Conservation (phyloP, 73 alveolate genomes). For the Blepharisma japonicum region DNA sequence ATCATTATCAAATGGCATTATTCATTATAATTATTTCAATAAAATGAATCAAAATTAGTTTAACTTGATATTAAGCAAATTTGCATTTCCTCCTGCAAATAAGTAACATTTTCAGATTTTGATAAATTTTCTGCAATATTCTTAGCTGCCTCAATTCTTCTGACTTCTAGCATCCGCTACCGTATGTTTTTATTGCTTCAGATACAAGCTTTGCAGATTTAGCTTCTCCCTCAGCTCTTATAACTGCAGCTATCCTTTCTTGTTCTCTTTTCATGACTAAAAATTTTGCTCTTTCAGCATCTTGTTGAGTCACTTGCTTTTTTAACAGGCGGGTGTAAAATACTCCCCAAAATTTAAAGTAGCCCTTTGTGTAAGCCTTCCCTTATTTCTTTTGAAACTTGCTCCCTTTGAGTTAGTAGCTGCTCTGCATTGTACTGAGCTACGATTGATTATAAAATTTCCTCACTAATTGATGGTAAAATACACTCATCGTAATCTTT, state of each 20-base stretch:
- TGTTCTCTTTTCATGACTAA: conserved; percentile 33
- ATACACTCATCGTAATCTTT: conserved; percentile 82
- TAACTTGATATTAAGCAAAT: too few species aligned
- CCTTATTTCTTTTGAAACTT: conserved; percentile 50
- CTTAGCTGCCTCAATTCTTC: conserved; percentile 52
- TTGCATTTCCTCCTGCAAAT: background rate
- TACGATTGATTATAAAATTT: conserved; percentile 58
- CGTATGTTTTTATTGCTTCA: conserved; percentile 40
- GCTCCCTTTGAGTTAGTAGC: conserved; percentile 80
- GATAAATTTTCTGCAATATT: conserved; percentile 47
- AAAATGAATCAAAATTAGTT: too few species aligned
- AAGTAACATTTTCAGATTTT: conserved; percentile 39
- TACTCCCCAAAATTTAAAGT: conserved; percentile 64
- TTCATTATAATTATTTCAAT: too few species aligned
- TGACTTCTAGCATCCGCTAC: conserved; percentile 41
- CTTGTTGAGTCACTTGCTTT: conserved; percentile 52
- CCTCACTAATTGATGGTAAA: conserved; percentile 81
- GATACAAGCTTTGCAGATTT: conserved; percentile 40
- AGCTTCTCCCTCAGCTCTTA: conserved; percentile 58
- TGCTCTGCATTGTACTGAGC: conserved; percentile 83
- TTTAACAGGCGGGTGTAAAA: conserved; percentile 64
- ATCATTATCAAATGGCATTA: too few species aligned
- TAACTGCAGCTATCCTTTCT: conserved; percentile 27
- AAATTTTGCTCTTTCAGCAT: conserved; percentile 49
- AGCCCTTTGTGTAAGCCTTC: conserved; percentile 58